These are phyloP conservation scores for Dalechampia spathulata DNA, from an alignment of 441 rosid genomes.

Conservation along the genomic window DNA sequence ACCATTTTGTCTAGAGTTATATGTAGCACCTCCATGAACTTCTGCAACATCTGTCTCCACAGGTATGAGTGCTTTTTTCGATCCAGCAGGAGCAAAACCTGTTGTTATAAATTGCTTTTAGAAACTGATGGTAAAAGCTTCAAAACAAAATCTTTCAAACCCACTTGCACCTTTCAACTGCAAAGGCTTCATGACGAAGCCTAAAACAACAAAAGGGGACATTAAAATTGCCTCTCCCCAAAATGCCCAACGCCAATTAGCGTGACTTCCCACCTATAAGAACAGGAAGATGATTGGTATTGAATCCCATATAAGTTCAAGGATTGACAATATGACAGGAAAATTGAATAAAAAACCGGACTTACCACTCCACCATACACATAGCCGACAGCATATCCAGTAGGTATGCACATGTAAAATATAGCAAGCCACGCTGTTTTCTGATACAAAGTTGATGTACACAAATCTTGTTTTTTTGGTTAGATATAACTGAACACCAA, in stretches of 20 bases:
- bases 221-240: constrained; percentile 82
- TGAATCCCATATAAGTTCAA: not conserved
- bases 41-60: constrained; percentile 31
- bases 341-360: constrained; percentile 5
- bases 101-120: constrained; percentile 21
- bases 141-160: not conserved
- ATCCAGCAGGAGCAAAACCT: constrained; percentile 67
- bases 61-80: constrained; percentile 30
- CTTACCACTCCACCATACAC: constrained; percentile 87
- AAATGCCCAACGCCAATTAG: constrained; percentile 82
- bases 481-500: too few relatives aligned
- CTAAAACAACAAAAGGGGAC: constrained; percentile 71
- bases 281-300: constrained; percentile 5
- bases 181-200: constrained; percentile 74
- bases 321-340: not conserved
- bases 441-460: too few relatives aligned
- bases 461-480: not conserved
- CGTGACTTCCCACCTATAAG: constrained; percentile 58
- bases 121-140: constrained; percentile 11
- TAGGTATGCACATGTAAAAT: constrained; percentile 96
- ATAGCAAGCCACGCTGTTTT: constrained; percentile 87
- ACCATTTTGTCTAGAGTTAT: not conserved
- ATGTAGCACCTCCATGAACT: constrained; percentile 41
- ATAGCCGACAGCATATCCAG: constrained; percentile 90
- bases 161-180: constrained; percentile 64